Evolutionary conservation across 495 filamentous ascomycete species (phyloP).

Genomic region (Aspergillus ellipticus): DNA sequence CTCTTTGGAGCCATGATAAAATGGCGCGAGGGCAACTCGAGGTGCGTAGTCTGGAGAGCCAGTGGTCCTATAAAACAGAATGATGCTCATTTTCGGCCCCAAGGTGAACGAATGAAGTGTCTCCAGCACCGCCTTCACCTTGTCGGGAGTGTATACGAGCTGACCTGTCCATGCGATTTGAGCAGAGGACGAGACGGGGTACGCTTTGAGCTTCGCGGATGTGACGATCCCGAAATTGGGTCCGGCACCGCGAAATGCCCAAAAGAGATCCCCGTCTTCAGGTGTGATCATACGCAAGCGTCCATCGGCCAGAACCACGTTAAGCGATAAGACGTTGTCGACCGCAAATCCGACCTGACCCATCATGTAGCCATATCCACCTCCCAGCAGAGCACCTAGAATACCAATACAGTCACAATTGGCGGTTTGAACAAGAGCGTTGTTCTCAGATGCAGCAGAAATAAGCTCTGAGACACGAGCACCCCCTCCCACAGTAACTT

Average conservation of each 20-base stretch:
- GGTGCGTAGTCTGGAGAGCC: background rate
- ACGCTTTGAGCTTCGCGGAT: background rate
- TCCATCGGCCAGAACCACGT: background rate
- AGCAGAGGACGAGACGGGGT: background rate
- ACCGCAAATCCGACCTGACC: background rate
- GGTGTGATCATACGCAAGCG: background rate
- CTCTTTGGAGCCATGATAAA: background rate
- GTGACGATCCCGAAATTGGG: constrained; percentile 1
- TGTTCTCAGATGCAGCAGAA: background rate
- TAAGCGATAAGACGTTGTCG: background rate
- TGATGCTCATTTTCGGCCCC: background rate
- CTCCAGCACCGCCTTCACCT: background rate
- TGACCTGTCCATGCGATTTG: background rate
- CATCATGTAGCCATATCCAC: background rate
- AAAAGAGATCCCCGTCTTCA: background rate
- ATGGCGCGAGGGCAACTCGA: background rate
- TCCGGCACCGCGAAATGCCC: background rate
- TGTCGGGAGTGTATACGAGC: background rate
- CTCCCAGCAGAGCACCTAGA: background rate
- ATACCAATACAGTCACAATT: constrained; percentile 3
- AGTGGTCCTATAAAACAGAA: background rate
- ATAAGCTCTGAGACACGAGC: background rate
- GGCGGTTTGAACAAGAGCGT: background rate
- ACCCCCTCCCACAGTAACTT: background rate
- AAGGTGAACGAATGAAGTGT: background rate